Evolutionary conservation across 148 eudicot genomes (phyloP), one percentile per base, ranked within the genome.

Genomic region (Chenopodium album): DNA sequence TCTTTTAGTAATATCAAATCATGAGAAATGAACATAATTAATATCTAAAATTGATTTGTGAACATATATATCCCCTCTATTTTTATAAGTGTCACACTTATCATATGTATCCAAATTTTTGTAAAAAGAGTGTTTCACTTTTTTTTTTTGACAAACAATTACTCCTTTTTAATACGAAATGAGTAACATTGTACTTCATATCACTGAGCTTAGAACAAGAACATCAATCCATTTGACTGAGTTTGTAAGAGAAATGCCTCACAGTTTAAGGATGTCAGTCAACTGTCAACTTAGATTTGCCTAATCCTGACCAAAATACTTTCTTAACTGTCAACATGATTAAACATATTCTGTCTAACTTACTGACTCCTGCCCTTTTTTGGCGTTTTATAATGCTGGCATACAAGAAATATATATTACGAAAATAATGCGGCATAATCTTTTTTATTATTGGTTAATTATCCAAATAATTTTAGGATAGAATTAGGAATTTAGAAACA

Each of bases 221-320:
- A 41, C 44, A 6, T 41, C 44, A 41, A 41, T 41, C 44, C 44
- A 34, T 41, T 41, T 41, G 44, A 41, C 44, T 41, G 44, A 41
- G 44, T 6, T 5, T 6, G 44, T 41, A 41, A 41, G 44, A 62
- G 23, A 9, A 62, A 16, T 73, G 31, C 7, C 29, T 29, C 48
- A 73, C 59, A 48, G 19, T 47, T 17, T 73, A 19, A 62, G 65
- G 65, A 46, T 46, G 28, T 52, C 26, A 69, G 73, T 44, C 46
- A 0, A 3, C 4, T 13, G 73, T 69, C 73, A 69, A 69, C 73
- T 13, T 69, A 69, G 22, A 34, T 69, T 10, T 31, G 73, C 73
- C 44, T 69, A 69, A 34, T 12, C 73, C 46, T 69, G 73, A 69
- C 73, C 20, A 69, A 69, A 32, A 65, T 23, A 65, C 73, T 46